Percentiles rank a stretch among this genome's conserved stretches.
These are phyloP conservation scores for Coemansia interrupta DNA, from an alignment of 192 early-diverging fungal species.

Conservation along the genomic window DNA sequence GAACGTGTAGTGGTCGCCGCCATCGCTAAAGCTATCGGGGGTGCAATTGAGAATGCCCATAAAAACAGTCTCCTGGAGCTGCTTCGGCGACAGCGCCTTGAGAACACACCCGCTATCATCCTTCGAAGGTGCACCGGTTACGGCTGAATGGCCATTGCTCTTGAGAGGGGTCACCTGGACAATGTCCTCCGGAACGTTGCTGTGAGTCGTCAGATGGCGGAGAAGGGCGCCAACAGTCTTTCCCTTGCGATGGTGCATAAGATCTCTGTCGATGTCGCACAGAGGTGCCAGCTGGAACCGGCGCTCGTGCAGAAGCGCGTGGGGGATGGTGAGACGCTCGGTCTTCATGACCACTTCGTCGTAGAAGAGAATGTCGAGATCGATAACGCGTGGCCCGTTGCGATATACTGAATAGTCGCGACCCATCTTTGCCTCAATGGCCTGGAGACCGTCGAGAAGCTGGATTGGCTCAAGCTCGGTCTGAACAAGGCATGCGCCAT, in stretches of 20 bases:
- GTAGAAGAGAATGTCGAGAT: constrained; percentile 96
- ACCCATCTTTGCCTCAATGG: constrained; percentile 80
- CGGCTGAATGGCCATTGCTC: constrained; percentile 7
- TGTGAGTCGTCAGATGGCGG: constrained; percentile 51
- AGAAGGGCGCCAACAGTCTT: constrained; percentile 69
- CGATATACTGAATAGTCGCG: constrained; percentile 63
- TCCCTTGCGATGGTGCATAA: constrained; percentile 86
- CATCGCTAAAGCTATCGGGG: constrained; percentile 95
- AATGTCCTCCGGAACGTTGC: constrained; percentile 53
- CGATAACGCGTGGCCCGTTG: constrained; percentile 90
- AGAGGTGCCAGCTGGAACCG: constrained; percentile 93
- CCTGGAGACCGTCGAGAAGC: constrained; percentile 74
- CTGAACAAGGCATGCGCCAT: constrained; percentile 78
- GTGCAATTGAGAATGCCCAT: constrained; percentile 99
- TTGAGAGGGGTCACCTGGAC: constrained; percentile 51
- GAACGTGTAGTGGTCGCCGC: constrained; percentile 64
- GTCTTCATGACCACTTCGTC: constrained; percentile 68
- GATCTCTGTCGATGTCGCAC: constrained; percentile 85
- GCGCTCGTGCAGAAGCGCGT: constrained; percentile 81
- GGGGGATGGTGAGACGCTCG: constrained; percentile 78
- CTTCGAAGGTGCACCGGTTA: constrained; percentile 17
- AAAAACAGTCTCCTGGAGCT: constrained; percentile 62
- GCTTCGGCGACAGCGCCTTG: constrained; percentile 53
- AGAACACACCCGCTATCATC: constrained; percentile 47
- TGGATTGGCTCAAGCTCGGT: constrained; percentile 72